Evolutionary conservation across 495 filamentous ascomycete species (phyloP).

Genomic region (Trichoderma orchidacearum): DNA sequence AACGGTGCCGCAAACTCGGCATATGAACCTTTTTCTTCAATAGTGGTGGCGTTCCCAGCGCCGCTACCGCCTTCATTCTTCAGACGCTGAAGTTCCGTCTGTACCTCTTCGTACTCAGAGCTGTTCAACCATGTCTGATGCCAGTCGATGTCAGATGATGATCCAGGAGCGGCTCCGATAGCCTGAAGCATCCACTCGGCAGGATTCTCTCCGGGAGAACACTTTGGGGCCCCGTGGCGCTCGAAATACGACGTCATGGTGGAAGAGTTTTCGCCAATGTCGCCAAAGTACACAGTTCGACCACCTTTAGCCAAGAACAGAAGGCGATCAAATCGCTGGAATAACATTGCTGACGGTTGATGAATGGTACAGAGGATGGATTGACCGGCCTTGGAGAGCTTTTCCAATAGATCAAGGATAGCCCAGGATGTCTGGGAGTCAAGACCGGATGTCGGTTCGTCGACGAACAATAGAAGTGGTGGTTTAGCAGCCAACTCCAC

Average conservation of each 20-base stretch:
- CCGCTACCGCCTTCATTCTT: slow-evolving; percentile 19
- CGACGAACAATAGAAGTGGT: slow-evolving; percentile 58
- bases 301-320: slow-evolving; percentile 55
- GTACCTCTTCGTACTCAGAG: slow-evolving; percentile 45
- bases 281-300: slow-evolving; percentile 54
- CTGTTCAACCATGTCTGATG: slow-evolving; percentile 58
- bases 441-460: slow-evolving; percentile 72
- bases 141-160: slow-evolving; percentile 57
- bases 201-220: slow-evolving; percentile 48
- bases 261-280: slow-evolving; percentile 28
- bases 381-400: slow-evolving; percentile 62
- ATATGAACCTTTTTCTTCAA: neutral
- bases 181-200: slow-evolving; percentile 85
- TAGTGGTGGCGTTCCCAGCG: slow-evolving; percentile 2
- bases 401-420: slow-evolving; percentile 74
- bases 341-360: slow-evolving; percentile 59
- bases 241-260: slow-evolving; percentile 32
- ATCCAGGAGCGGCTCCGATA: slow-evolving; percentile 41
- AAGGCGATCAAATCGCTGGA: slow-evolving; percentile 60
- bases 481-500: slow-evolving; percentile 88
- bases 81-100: slow-evolving; percentile 50
- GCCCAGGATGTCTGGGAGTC: slow-evolving; percentile 76
- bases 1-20: slow-evolving; percentile 23
- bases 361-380: slow-evolving; percentile 65
- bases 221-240: slow-evolving; percentile 50